These are phyloP conservation scores for Fusarium lyarnte DNA, from an alignment of 2,329 filamentous ascomycete species.

Conservation along the genomic window DNA sequence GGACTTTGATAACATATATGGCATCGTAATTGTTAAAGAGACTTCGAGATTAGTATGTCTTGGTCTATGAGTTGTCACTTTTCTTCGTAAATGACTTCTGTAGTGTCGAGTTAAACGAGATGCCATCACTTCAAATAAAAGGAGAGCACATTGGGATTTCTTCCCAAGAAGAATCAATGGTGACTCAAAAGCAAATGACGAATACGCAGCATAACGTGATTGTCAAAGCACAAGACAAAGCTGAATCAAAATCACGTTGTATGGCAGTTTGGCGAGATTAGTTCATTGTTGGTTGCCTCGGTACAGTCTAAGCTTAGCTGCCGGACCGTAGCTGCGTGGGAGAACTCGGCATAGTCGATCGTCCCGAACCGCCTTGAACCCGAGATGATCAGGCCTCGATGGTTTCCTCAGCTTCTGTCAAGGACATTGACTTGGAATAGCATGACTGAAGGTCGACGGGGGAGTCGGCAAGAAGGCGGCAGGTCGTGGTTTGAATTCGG, in stretches of 20 bases:
- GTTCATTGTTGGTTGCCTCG: constrained; percentile 6
- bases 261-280: constrained; percentile 35
- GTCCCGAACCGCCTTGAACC: constrained; percentile 27
- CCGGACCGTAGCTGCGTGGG: not conserved
- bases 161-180: not conserved
- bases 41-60: not conserved
- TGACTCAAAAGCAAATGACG: not conserved
- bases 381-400: not conserved
- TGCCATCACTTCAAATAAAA: not conserved
- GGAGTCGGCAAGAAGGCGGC: not conserved
- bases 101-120: not conserved
- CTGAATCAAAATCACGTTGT: constrained; percentile 28
- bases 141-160: not conserved
- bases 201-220: constrained; percentile 8
- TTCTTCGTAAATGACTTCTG: not conserved
- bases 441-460: not conserved
- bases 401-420: not conserved
- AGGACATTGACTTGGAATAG: not conserved
- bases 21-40: not conserved
- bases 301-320: constrained; percentile 1
- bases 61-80: not conserved
- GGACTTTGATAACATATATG: not conserved
- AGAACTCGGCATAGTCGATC: constrained; percentile 33
- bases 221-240: constrained; percentile 2
- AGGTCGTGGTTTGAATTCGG: constrained; percentile 23